Base-by-base conservation (phyloP, 2,329 filamentous ascomycete genomes). In the Alternaria tenuissima region DNA sequence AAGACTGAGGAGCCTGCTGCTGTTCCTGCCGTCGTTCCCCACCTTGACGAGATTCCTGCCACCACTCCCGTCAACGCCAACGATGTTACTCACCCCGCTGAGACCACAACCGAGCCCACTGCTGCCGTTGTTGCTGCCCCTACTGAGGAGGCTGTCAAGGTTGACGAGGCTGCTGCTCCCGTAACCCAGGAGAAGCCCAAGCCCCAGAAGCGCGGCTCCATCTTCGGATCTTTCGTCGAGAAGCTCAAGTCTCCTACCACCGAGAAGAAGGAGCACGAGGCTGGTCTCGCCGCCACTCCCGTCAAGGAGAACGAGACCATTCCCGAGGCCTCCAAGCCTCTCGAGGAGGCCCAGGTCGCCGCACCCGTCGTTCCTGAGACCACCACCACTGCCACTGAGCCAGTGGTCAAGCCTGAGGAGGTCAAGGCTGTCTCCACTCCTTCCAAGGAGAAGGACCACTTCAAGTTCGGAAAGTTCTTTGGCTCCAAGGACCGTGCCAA, bases 181-280 rank as follows among this genome's bases (percentile, higher is more conserved):
- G 71, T 73, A 65, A 81, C 78, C 43, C 73, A 78, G 48, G 71
- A 76, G 63, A 78, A 78, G 70, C 78, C 84, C 69, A 93, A 92
- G 88, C 79, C 79, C 48, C 85, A 87, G 80, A 96, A 96, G 91
- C 91, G 93, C 80, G 88, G 89, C 81, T 95, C 92, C 68, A 89
- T 94, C 74, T 96, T 96, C 81, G 88, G 88, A 72, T 89, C 88
- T 74, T 88, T 92, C 77, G 86, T 85, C 81, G 91, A 92, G 70
- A 80, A 80, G 76, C 74, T 84, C 57, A 81, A 80, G 76, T 82
- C 80, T 75, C 82, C 82, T 11, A 78, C 77, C 36, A 76, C 76
- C 63, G 82, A 84, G 86, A 94, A 94, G 85, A 89, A 91, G 79
- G 89, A 89, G 66, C 84, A 88, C 70, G 89, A 91, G 75, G 57